phyloP scores from a whole-genome alignment of 2,329 filamentous ascomycete species.

The Colletotrichum brevisporum region DNA sequence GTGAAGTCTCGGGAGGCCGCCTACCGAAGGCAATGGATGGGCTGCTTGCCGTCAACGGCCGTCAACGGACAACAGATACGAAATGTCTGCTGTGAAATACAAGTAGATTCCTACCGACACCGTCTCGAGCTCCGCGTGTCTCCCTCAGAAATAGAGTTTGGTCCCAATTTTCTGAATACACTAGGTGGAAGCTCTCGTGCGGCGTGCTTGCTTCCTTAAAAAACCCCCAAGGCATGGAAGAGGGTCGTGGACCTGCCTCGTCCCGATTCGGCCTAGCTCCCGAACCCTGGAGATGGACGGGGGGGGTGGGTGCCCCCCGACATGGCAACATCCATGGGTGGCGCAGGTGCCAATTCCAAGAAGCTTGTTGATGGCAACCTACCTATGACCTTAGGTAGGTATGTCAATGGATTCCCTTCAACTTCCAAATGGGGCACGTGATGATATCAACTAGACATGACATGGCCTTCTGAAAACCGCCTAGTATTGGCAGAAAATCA shows the following conservation, averaged over 20 bases:
- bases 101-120: too few species aligned
- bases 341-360: neutral
- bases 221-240: neutral
- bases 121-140: neutral
- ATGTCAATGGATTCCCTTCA: too few species aligned
- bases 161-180: conserved; percentile 9
- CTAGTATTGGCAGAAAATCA: conserved; percentile 22
- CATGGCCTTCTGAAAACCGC: neutral
- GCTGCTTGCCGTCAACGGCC: neutral
- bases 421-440: conserved; percentile 16
- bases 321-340: neutral
- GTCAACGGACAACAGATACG: neutral
- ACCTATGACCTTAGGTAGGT: too few species aligned
- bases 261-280: conserved; percentile 24
- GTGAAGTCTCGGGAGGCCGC: neutral
- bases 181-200: conserved; percentile 6
- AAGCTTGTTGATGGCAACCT: conserved; percentile 24
- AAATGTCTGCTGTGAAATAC: too few species aligned
- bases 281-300: conserved; percentile 12
- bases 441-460: conserved; percentile 1
- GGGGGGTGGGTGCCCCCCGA: neutral
- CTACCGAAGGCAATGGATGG: neutral
- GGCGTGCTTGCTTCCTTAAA: neutral
- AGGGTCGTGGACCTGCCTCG: neutral
- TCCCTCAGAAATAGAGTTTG: conserved; percentile 31